Evolutionary conservation across 2,329 filamentous ascomycete species (phyloP).

Genomic region (Cyphellophora attinorum): DNA sequence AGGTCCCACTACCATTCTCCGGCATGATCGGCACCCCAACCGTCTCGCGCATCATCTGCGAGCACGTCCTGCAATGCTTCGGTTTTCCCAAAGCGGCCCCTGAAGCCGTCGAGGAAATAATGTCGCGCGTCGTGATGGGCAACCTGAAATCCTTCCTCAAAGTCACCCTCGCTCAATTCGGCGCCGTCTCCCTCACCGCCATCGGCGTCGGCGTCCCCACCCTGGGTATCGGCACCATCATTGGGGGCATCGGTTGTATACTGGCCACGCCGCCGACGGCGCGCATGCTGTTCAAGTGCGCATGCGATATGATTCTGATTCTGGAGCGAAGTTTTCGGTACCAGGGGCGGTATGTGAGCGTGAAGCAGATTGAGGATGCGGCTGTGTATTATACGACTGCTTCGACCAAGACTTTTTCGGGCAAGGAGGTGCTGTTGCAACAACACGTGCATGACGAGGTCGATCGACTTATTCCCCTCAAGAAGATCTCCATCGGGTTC

Average conservation of each 20-base stretch:
- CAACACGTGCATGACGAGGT: conserved; percentile 16
- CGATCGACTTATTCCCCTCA: conserved; percentile 13
- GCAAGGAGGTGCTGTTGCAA: conserved; percentile 15
- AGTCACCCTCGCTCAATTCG: conserved; percentile 12
- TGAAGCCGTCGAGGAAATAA: conserved; percentile 17
- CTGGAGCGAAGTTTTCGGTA: conserved; percentile 22
- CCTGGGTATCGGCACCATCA: conserved; percentile 19
- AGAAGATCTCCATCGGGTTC: conserved; percentile 9
- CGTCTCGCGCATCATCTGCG: conserved; percentile 17
- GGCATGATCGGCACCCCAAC: conserved; percentile 17
- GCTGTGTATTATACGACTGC: conserved; percentile 17
- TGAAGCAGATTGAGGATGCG: conserved; percentile 18
- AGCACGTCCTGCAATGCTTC: conserved; percentile 17
- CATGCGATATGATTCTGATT: conserved; percentile 24
- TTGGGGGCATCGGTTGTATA: conserved; percentile 17
- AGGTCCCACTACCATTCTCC: conserved; percentile 18
- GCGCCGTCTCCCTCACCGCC: conserved; percentile 9
- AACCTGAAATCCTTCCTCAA: conserved; percentile 15
- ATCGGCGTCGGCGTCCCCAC: conserved; percentile 15
- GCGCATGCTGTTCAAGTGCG: conserved; percentile 23
- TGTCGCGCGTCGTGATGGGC: conserved; percentile 15
- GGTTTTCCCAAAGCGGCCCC: conserved; percentile 17
- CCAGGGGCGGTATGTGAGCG: conserved; percentile 15
- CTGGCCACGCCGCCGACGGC: conserved; percentile 23
- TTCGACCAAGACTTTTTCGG: conserved; percentile 14